Percentiles rank a stretch among this genome's conserved stretches.
Conservation (phyloP, 805 yeast species). For the Metschnikowia picachoensis region DNA sequence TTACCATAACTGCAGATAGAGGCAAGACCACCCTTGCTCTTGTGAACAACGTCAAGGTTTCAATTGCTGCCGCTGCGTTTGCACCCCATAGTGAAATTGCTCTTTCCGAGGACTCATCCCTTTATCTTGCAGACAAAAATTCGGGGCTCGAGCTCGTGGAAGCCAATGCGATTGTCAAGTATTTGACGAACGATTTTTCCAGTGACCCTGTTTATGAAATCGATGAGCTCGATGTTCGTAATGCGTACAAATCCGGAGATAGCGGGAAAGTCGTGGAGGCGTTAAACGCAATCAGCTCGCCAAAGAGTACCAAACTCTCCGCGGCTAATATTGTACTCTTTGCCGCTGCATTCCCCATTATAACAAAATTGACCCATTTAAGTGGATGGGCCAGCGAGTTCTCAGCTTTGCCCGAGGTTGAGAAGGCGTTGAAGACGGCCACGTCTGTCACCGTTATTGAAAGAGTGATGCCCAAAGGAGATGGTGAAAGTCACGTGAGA, state of each 20-base stretch:
- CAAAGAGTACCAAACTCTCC: conserved; percentile 27
- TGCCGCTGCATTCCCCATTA: conserved; percentile 51
- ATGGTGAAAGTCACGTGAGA: conserved; percentile 35
- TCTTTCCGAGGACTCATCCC: conserved; percentile 22
- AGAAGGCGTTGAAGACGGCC: conserved; percentile 46
- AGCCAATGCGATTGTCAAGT: conserved; percentile 68
- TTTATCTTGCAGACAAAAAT: conserved; percentile 33
- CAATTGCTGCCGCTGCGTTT: conserved; percentile 21
- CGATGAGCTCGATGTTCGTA: conserved; percentile 45
- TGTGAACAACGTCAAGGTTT: conserved; percentile 24
- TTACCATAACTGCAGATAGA: conserved; percentile 15
- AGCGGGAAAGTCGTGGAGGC: conserved; percentile 21
- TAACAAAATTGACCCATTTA: conserved; percentile 14
- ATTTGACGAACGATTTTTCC: conserved; percentile 48
- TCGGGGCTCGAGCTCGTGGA: conserved; percentile 50
- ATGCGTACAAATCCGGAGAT: conserved; percentile 34
- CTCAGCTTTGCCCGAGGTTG: conserved; percentile 34
- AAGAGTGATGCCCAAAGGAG: conserved; percentile 36
- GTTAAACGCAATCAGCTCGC: conserved; percentile 11
- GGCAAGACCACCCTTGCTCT: conserved; percentile 20
- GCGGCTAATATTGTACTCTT: conserved; percentile 58
- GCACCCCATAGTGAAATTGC: conserved; percentile 16
- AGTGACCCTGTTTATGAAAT: conserved; percentile 29
- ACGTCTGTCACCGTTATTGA: conserved; percentile 41
- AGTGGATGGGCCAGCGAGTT: conserved; percentile 43